These are phyloP conservation scores for Prunus armeniaca DNA, from an alignment of 306 rosid species.

Conservation along the genomic window DNA sequence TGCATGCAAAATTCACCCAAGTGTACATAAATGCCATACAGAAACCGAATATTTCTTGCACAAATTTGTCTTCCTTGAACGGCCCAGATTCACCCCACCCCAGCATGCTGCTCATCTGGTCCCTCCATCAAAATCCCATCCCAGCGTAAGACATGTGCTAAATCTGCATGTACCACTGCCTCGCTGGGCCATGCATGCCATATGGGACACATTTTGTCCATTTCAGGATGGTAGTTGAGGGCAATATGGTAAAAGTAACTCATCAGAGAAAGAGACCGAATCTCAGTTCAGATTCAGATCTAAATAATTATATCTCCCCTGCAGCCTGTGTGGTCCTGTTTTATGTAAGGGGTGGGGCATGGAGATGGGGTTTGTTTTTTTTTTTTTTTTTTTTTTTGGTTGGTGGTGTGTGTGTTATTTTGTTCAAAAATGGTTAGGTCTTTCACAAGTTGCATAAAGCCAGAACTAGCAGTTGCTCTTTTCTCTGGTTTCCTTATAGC, in stretches of 20 bases:
- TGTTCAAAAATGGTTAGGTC: constrained; percentile 38
- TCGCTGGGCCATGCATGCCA: constrained; percentile 8
- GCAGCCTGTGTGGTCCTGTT: neutral
- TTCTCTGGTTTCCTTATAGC: constrained; percentile 39
- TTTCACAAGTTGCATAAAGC: constrained; percentile 65
- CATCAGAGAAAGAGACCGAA: constrained; percentile 36
- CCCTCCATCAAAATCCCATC: constrained; percentile 37
- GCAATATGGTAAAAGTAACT: constrained; percentile 27
- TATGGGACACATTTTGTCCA: constrained; percentile 21
- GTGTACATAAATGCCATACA: constrained; percentile 31
- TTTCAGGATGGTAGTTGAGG: constrained; percentile 42
- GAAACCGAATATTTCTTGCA: constrained; percentile 32
- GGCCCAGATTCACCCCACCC: constrained; percentile 33
- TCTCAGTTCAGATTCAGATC: constrained; percentile 77
- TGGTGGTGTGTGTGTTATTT: constrained; percentile 32
- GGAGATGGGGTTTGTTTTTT: neutral
- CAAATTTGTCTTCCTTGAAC: constrained; percentile 26
- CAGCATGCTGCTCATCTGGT: constrained; percentile 23
- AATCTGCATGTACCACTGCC: constrained; percentile 15
- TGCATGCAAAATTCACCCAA: constrained; percentile 29
- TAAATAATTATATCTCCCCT: constrained; percentile 46
- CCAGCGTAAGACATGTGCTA: constrained; percentile 40
- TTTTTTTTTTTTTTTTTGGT: no score
- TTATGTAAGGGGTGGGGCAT: neutral
- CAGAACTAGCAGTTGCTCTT: constrained; percentile 47